These are phyloP conservation scores for Collybiopsis luxurians DNA, from an alignment of 768 basidiomycete genomes.

Conservation along the genomic window DNA sequence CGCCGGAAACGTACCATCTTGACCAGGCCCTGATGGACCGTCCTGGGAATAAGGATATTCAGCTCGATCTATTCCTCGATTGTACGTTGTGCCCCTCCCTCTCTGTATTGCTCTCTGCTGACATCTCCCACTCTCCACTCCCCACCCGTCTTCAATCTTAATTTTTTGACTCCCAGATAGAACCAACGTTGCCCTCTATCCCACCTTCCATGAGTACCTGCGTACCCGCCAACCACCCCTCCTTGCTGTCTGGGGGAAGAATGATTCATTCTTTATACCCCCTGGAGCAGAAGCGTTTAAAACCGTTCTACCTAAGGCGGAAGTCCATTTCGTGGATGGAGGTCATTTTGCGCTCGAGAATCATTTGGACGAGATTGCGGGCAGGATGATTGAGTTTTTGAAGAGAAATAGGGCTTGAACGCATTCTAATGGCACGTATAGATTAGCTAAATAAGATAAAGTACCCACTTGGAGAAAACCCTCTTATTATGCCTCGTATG, in stretches of 20 bases:
- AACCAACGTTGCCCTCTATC: slow-evolving; percentile 41
- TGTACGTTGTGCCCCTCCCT: slow-evolving; percentile 14
- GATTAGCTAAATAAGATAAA: too few relatives aligned
- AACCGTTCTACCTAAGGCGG: slow-evolving; percentile 30
- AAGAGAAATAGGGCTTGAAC: slow-evolving; percentile 15
- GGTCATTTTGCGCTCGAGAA: slow-evolving; percentile 48
- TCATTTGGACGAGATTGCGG: slow-evolving; percentile 33
- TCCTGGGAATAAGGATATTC: slow-evolving; percentile 35
- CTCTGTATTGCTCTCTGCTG: not conserved
- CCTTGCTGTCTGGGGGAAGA: slow-evolving; percentile 47
- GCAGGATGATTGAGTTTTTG: slow-evolving; percentile 28
- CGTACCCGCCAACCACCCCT: slow-evolving; percentile 34
- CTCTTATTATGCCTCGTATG: too few relatives aligned
- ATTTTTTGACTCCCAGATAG: slow-evolving; percentile 34
- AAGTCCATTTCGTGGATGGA: slow-evolving; percentile 38
- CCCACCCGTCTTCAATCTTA: too few relatives aligned
- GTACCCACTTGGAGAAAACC: too few relatives aligned
- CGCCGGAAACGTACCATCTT: slow-evolving; percentile 38
- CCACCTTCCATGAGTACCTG: slow-evolving; percentile 43
- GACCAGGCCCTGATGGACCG: slow-evolving; percentile 39
- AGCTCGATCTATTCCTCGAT: slow-evolving; percentile 39
- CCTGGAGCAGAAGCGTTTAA: slow-evolving; percentile 44
- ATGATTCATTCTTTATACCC: slow-evolving; percentile 41
- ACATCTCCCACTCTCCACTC: not conserved
- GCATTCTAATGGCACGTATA: too few relatives aligned